Evolutionary conservation across 2,329 filamentous ascomycete genomes (phyloP).

Genomic region (Fragosphaeria purpurea): DNA sequence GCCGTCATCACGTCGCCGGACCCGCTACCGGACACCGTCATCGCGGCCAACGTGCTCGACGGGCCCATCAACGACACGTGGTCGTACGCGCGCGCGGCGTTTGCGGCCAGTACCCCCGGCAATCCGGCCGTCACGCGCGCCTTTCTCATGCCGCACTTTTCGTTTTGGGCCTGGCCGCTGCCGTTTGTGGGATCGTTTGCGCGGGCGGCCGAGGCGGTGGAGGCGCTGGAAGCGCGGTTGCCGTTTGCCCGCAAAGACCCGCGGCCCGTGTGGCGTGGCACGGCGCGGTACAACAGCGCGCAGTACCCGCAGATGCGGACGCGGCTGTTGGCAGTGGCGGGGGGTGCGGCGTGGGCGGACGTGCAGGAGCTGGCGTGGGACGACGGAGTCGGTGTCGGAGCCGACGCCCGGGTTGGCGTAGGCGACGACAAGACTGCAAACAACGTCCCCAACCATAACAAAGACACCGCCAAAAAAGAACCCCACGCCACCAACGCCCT

Average conservation of each 20-base stretch:
- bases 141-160: conserved; percentile 14
- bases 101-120: conserved; percentile 16
- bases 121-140: conserved; percentile 16
- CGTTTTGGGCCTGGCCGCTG: background rate
- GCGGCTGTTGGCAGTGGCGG: conserved; percentile 21
- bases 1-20: conserved; percentile 11
- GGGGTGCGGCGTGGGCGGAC: conserved; percentile 31
- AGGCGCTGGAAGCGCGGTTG: conserved; percentile 19
- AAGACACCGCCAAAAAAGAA: no score
- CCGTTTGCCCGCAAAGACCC: conserved; percentile 22
- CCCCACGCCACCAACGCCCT: conserved; percentile 30
- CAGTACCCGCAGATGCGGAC: conserved; percentile 23
- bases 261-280: conserved; percentile 35
- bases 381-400: background rate
- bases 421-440: no score
- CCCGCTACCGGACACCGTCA: conserved; percentile 34
- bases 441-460: no score
- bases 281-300: conserved; percentile 30
- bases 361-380: conserved; percentile 25
- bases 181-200: background rate
- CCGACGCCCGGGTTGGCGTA: no score
- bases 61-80: conserved; percentile 26
- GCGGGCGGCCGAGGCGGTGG: conserved; percentile 18
- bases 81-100: conserved; percentile 31
- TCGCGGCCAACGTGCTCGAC: conserved; percentile 37